A percentile compares a stretch with the other conserved stretches of the same genome.
Conservation (phyloP, 768 basidiomycete genomes). For the Favolaschia claudopus region DNA sequence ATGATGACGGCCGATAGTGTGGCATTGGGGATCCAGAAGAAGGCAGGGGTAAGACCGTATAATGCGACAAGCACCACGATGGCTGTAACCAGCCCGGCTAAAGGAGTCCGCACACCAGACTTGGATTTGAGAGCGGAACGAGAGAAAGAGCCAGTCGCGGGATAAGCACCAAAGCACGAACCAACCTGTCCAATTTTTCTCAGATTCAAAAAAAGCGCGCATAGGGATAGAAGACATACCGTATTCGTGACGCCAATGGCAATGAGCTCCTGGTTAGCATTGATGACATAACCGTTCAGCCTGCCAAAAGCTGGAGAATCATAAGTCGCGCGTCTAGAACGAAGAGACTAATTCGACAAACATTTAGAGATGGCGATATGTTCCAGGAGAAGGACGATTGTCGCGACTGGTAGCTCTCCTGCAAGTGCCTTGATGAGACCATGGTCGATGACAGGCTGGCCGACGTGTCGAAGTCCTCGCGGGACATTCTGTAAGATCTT, state of each 20-base stretch:
- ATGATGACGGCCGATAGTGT: conserved; percentile 94
- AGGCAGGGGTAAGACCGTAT: conserved; percentile 92
- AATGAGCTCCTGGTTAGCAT: conserved; percentile 93
- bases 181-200: conserved; percentile 57
- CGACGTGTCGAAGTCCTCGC: conserved; percentile 75
- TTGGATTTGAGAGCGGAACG: conserved; percentile 97
- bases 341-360: conserved; percentile 41
- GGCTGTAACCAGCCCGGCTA: conserved; percentile 85
- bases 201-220: background rate
- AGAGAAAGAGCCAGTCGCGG: conserved; percentile 98
- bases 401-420: conserved; percentile 81
- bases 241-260: conserved; percentile 98
- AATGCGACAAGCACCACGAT: conserved; percentile 92
- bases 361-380: conserved; percentile 98
- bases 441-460: conserved; percentile 46
- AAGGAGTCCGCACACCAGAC: conserved; percentile 96
- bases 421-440: conserved; percentile 72
- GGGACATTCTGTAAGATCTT: conserved; percentile 86
- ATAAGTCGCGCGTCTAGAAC: background rate
- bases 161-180: conserved; percentile 90
- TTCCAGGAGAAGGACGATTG: conserved; percentile 90
- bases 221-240: background rate
- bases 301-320: conserved; percentile 83
- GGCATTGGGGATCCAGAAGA: conserved; percentile 88
- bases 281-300: conserved; percentile 92